These are phyloP conservation scores for Xylariales sp. DNA, from an alignment of 2,329 filamentous ascomycete genomes.

Conservation along the genomic window DNA sequence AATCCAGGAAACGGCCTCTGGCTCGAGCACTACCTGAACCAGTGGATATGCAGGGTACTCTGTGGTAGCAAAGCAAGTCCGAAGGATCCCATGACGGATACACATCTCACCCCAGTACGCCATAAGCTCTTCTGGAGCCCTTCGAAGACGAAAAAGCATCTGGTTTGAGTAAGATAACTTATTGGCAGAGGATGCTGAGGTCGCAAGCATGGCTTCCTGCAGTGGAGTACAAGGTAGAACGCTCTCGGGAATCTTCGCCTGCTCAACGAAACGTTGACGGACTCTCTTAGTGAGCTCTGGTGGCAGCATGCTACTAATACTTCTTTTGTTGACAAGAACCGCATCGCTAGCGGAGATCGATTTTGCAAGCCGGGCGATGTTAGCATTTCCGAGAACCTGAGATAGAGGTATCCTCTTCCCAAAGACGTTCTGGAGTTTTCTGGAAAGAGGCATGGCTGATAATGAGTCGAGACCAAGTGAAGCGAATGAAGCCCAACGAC, in stretches of 20 bases:
- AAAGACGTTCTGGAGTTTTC: constrained; percentile 43
- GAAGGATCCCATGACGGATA: constrained; percentile 67
- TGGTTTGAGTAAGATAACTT: constrained; percentile 66
- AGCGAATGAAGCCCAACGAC: constrained; percentile 66
- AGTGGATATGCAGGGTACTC: constrained; percentile 57
- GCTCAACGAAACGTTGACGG: constrained; percentile 24
- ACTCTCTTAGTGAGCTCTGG: constrained; percentile 25
- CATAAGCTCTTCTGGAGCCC: constrained; percentile 45
- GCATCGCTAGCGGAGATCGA: constrained; percentile 15
- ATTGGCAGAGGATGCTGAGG: constrained; percentile 27
- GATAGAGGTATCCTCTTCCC: constrained; percentile 58
- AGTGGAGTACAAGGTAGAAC: constrained; percentile 80
- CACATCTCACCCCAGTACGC: constrained; percentile 59
- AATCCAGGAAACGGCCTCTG: constrained; percentile 37
- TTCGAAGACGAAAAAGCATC: constrained; percentile 57
- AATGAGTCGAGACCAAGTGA: constrained; percentile 81
- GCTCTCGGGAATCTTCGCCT: constrained; percentile 37
- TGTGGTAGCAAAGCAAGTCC: constrained; percentile 70
- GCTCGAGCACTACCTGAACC: constrained; percentile 64
- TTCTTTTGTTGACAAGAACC: neutral
- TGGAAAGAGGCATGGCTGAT: constrained; percentile 68
- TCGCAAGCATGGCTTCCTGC: constrained; percentile 81
- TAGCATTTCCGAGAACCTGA: constrained; percentile 62
- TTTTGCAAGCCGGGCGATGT: constrained; percentile 55
- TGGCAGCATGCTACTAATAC: constrained; percentile 14